Conservation (phyloP, 1,139 yeast genomes). For the Insectozyma bohioensis region DNA sequence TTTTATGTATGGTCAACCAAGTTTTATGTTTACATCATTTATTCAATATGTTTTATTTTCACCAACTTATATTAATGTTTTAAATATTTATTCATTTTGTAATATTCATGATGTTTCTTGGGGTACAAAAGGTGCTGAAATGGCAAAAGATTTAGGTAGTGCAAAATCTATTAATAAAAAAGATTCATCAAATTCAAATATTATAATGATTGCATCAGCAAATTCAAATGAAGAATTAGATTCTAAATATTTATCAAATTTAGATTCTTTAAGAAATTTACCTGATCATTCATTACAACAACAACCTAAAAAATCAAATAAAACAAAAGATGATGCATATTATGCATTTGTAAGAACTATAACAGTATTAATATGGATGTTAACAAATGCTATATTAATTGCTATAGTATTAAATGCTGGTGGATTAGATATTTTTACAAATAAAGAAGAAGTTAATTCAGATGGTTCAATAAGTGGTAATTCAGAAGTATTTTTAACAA, state of each 20-base stretch:
- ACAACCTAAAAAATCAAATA: conserved; percentile 21
- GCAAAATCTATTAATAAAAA: conserved; percentile 54
- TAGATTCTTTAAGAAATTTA: conserved; percentile 43
- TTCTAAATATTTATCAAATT: conserved; percentile 51
- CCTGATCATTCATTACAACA: conserved; percentile 22
- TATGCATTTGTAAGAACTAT: conserved; percentile 47
- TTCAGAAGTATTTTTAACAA: conserved; percentile 41
- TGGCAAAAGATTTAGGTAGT: conserved; percentile 65
- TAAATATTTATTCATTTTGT: conserved; percentile 82
- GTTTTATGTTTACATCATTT: conserved; percentile 76
- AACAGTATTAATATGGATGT: conserved; percentile 48
- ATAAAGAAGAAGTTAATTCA: conserved; percentile 16
- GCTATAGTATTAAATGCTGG: conserved; percentile 45
- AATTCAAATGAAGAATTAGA: conserved; percentile 57
- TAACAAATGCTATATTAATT: conserved; percentile 43
- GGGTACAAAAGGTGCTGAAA: conserved; percentile 80
- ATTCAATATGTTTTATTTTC: conserved; percentile 68
- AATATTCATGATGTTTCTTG: conserved; percentile 84
- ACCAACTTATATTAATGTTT: conserved; percentile 75
- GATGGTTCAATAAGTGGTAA: conserved; percentile 37
- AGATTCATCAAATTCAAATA: no score
- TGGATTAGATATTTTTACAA: conserved; percentile 34
- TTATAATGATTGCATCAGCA: conserved; percentile 67
- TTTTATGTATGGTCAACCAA: conserved; percentile 70
- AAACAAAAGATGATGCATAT: conserved; percentile 38